A percentile compares a stretch with the other conserved stretches of the same genome.
phyloP scores from a whole-genome alignment of 2,329 filamentous ascomycete species.

The Chrysosporium keratinophilum region DNA sequence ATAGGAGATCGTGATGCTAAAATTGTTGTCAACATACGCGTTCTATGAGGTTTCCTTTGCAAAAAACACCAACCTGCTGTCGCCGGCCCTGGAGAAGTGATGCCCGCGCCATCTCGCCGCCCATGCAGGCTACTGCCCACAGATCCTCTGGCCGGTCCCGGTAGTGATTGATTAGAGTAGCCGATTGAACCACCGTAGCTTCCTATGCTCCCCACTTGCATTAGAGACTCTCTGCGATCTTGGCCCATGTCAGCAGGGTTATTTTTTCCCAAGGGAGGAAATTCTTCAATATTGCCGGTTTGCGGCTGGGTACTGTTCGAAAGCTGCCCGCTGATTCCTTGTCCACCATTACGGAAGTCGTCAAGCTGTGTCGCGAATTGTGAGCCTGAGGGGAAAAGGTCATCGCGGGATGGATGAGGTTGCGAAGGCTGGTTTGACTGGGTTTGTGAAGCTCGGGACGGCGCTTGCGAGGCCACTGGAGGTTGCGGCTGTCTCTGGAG shows the following conservation, averaged over 20 bases:
- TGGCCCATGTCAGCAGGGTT: conserved; percentile 11
- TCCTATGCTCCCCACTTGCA: conserved; percentile 39
- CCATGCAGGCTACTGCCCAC: conserved; percentile 31
- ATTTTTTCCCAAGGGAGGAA: conserved; percentile 49
- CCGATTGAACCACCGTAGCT: conserved; percentile 32
- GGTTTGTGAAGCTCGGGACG: conserved; percentile 33
- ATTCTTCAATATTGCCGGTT: conserved; percentile 50
- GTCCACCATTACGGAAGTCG: conserved; percentile 49
- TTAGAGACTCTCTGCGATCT: conserved; percentile 14
- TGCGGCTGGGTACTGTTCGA: conserved; percentile 43
- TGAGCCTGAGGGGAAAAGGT: conserved; percentile 37
- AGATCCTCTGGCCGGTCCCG: conserved; percentile 25
- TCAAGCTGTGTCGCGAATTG: conserved; percentile 45
- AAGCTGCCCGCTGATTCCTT: conserved; percentile 44
- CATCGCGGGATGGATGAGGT: conserved; percentile 40
- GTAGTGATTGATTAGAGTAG: conserved; percentile 36
- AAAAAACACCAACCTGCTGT: conserved; percentile 23
- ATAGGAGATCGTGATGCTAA: conserved; percentile 35
- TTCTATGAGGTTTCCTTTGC: conserved; percentile 5
- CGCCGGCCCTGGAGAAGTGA: conserved; percentile 28
- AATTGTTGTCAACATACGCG: conserved; percentile 12
- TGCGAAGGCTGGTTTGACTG: conserved; percentile 37
- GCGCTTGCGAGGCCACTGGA: conserved; percentile 31
- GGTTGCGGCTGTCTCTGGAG: conserved; percentile 44
- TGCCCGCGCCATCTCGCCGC: conserved; percentile 24